phyloP scores from a whole-genome alignment of 2,329 filamentous ascomycete genomes.

The Cephalotrichum gorgonifer region DNA sequence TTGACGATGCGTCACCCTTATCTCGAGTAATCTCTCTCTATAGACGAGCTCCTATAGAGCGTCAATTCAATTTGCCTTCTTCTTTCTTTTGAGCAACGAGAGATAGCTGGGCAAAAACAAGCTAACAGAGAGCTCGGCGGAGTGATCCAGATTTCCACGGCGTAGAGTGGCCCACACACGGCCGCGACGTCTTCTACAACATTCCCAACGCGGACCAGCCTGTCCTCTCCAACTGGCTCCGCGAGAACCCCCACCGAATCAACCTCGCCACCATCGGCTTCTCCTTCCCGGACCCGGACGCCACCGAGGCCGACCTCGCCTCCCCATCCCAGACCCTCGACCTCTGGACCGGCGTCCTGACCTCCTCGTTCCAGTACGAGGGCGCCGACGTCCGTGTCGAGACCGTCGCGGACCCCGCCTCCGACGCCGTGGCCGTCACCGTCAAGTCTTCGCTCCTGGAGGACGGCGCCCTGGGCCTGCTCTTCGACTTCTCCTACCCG shows the following conservation, averaged over 20 bases:
- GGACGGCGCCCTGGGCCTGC: constrained; percentile 21
- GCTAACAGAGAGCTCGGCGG: too few species aligned
- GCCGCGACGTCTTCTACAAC: constrained; percentile 26
- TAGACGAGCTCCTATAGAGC: too few species aligned
- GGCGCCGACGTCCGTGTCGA: constrained; percentile 20
- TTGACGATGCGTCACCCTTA: neutral
- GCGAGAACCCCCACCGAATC: constrained; percentile 34
- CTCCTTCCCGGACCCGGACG: constrained; percentile 16
- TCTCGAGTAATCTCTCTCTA: neutral
- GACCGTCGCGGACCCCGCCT: constrained; percentile 26
- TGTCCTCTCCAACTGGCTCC: constrained; percentile 38
- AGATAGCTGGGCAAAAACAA: neutral
- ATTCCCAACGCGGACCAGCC: constrained; percentile 23
- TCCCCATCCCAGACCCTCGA: constrained; percentile 21
- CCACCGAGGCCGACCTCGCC: constrained; percentile 13
- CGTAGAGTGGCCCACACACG: constrained; percentile 20
- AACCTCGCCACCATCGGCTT: constrained; percentile 32
- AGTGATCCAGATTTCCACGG: constrained; percentile 20
- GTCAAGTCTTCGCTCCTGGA: constrained; percentile 24
- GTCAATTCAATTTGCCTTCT: too few species aligned
- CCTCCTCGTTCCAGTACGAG: constrained; percentile 22
- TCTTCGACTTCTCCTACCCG: constrained; percentile 32
- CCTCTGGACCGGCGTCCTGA: constrained; percentile 27
- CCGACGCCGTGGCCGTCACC: constrained; percentile 24
- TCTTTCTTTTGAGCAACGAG: too few species aligned